Conservation (phyloP, 805 yeast genomes). For the Isabelozyma heimii region DNA sequence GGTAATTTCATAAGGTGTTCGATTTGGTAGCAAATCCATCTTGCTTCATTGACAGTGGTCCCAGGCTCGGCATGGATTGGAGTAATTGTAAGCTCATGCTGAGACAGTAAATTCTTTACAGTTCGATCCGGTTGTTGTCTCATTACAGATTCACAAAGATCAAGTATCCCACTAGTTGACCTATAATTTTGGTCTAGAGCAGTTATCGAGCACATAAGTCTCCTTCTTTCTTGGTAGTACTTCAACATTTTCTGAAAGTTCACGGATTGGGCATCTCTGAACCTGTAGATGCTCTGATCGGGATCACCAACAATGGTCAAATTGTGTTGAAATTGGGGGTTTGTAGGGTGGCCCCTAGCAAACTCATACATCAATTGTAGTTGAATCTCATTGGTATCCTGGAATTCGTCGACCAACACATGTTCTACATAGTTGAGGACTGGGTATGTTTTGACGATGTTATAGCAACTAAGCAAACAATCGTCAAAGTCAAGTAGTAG, state of each 20-base stretch:
- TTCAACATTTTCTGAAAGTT: conserved; percentile 61
- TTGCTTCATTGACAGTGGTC: conserved; percentile 53
- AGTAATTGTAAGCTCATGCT: conserved; percentile 37
- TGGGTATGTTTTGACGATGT: conserved; percentile 45
- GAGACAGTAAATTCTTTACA: conserved; percentile 46
- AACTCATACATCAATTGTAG: conserved; percentile 58
- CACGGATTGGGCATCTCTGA: conserved; percentile 71
- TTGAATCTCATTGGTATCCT: conserved; percentile 83
- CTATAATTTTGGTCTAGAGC: conserved; percentile 72
- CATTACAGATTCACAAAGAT: conserved; percentile 64
- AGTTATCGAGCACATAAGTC: conserved; percentile 24
- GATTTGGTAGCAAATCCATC: conserved; percentile 56
- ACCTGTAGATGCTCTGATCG: conserved; percentile 90
- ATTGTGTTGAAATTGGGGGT: conserved; percentile 37
- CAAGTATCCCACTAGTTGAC: conserved; percentile 66
- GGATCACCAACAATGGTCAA: conserved; percentile 95
- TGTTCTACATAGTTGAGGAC: conserved; percentile 55
- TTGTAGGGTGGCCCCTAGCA: conserved; percentile 33
- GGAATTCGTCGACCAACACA: conserved; percentile 90
- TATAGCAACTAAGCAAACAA: conserved; percentile 55
- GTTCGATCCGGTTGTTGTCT: conserved; percentile 52
- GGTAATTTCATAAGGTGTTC: conserved; percentile 45
- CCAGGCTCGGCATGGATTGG: conserved; percentile 44
- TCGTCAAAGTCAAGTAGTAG: conserved; percentile 80
- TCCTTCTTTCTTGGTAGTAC: conserved; percentile 26